Conservation (phyloP, 257 asterid genomes). For the Plantago elongata region DNA sequence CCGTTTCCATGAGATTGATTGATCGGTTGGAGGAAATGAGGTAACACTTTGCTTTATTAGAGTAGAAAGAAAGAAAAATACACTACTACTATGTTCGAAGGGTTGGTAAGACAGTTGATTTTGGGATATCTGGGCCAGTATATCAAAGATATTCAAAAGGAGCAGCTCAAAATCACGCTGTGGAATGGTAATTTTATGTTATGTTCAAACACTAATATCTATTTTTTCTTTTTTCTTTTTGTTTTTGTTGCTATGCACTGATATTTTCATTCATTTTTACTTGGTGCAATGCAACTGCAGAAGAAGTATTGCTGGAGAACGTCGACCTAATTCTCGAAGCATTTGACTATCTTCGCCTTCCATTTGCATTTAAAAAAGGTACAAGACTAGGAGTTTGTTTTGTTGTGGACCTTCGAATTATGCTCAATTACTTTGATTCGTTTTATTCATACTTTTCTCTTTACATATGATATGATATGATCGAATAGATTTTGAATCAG, state of each 20-base stretch:
- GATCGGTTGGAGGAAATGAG: not conserved
- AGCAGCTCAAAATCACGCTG: slow-evolving; percentile 91
- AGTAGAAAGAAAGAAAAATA: slow-evolving; percentile 9
- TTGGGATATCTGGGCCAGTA: slow-evolving; percentile 81
- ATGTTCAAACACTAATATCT: not conserved
- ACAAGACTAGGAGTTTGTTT: no score
- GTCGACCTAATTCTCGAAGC: slow-evolving; percentile 98
- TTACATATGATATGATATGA: no score
- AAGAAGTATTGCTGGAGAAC: slow-evolving; percentile 85
- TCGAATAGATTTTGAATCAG: no score
- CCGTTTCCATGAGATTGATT: no score
- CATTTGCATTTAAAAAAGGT: slow-evolving; percentile 84
- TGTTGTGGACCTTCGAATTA: no score
- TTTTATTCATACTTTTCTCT: no score
- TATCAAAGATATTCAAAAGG: slow-evolving; percentile 85
- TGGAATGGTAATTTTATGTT: slow-evolving; percentile 74
- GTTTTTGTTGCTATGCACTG: not conserved
- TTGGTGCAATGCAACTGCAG: slow-evolving; percentile 34
- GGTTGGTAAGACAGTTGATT: slow-evolving; percentile 81
- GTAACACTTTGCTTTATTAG: slow-evolving; percentile 9
- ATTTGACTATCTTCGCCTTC: slow-evolving; percentile 84
- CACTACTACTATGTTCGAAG: slow-evolving; percentile 59
- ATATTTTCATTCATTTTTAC: not conserved
- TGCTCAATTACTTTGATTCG: no score
- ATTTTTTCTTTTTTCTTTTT: not conserved